Base-by-base conservation (phyloP, 192 early-diverging fungal species). In the Rhizophlyctis rosea region DNA sequence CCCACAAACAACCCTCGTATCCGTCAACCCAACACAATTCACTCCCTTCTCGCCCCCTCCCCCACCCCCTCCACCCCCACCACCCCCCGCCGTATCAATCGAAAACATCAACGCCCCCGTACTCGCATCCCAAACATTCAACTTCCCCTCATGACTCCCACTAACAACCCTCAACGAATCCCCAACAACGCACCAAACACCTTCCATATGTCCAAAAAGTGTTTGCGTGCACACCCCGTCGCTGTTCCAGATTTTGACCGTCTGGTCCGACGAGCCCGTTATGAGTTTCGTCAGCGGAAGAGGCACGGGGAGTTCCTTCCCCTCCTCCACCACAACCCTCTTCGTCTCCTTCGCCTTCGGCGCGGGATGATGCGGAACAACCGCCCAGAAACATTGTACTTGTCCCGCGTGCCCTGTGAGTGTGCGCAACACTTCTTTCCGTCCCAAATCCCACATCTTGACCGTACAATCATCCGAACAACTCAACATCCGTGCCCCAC, bases 41-140 rank as follows among this genome's bases (percentile, higher is more conserved):
- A 98, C 88, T 16, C 90, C 82, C 1, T 81, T 88, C 31, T 78
- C 62, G 57, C 90, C 84, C 2, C 81, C 83, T 87, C 86, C 89
- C 21, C n/a, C n/a, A n/a, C n/a, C n/a, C n/a, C n/a, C n/a, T n/a
- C n/a, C n/a, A n/a, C n/a, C n/a, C n/a, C n/a, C n/a, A n/a, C n/a
- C n/a, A n/a, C n/a, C n/a, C n/a, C n/a, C n/a, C n/a, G n/a, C n/a
- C n/a, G n/a, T n/a, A n/a, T n/a, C n/a, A n/a, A 95, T 64, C 1
- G 88, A 90, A 50, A 79, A 79, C 9, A 93, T 69, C 32, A 84
- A 89, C 58, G 86, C 70, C 9, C 92, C 94, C 1, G 87, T 85
- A 47, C 87, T 82, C 18, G 91, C 76, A 55, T 92, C 88, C 95
- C 95, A 99, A n/a, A 99, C 80, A 51, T 90, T 91, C 54, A 99